These are phyloP conservation scores for Neurospora intermedia DNA, from an alignment of 495 filamentous ascomycete species.

Conservation along the genomic window DNA sequence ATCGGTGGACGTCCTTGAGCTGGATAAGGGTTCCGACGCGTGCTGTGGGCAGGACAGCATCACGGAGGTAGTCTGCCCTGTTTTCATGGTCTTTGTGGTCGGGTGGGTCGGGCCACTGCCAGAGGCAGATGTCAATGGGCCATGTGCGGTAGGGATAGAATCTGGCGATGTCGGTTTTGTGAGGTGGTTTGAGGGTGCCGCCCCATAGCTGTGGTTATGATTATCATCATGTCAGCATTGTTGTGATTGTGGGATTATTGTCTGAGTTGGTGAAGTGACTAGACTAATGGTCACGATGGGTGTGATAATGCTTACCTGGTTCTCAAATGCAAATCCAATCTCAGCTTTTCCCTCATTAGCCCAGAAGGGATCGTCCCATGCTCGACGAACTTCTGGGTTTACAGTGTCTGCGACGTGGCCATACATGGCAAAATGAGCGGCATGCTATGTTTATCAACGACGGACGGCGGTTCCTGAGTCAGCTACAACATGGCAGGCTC, in stretches of 20 bases:
- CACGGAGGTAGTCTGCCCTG: background rate
- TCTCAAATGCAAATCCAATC: slow-evolving; percentile 18
- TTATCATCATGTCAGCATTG: background rate
- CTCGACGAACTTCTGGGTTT: too few relatives aligned
- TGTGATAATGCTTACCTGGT: slow-evolving; percentile 3
- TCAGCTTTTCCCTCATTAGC: slow-evolving; percentile 3
- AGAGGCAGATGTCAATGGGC: background rate
- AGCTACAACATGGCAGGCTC: background rate
- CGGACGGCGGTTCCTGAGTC: background rate
- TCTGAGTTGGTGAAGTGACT: background rate
- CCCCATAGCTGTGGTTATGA: background rate
- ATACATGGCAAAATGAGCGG: slow-evolving; percentile 6
- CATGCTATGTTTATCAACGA: slow-evolving; percentile 10
- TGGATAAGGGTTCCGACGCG: background rate
- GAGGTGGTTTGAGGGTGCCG: background rate
- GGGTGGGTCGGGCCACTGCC: background rate
- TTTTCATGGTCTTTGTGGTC: background rate
- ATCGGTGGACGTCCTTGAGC: background rate
- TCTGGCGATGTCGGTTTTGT: background rate
- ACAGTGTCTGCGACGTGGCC: background rate
- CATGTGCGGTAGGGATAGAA: background rate
- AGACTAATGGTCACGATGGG: background rate
- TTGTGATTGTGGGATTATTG: background rate
- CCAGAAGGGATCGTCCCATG: slow-evolving; percentile 11
- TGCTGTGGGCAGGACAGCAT: background rate